A percentile compares a stretch with the other conserved stretches of the same genome.
Evolutionary conservation across 306 rosid genomes (phyloP).

Genomic region (Medicago ruthenica): DNA sequence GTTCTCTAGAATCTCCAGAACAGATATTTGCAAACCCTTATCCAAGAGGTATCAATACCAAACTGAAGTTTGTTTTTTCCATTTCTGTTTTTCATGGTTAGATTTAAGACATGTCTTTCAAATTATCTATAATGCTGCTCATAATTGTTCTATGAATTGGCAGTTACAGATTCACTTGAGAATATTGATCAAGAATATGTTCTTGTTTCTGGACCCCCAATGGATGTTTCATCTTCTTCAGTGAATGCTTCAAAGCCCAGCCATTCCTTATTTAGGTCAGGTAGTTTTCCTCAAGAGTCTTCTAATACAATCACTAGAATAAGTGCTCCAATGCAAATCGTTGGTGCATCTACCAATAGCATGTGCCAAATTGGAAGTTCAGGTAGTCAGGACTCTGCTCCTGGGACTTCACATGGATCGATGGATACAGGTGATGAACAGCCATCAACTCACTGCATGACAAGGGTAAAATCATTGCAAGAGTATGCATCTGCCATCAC

Average conservation of each 20-base stretch:
- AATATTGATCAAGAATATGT: conserved; percentile 97
- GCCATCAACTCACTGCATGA: conserved; percentile 82
- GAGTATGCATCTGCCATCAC: conserved; percentile 79
- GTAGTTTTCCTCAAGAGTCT: conserved; percentile 60
- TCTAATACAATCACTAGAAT: conserved; percentile 49
- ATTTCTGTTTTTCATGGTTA: conserved; percentile 33
- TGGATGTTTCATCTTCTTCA: conserved; percentile 73
- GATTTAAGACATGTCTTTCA: conserved; percentile 35
- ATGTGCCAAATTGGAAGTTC: conserved; percentile 73
- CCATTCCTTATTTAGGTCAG: conserved; percentile 62
- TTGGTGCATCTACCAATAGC: conserved; percentile 58
- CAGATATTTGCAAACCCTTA: conserved; percentile 51
- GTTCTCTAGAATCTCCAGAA: conserved; percentile 53
- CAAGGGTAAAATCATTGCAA: conserved; percentile 82
- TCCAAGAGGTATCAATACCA: conserved; percentile 61
- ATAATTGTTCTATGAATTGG: conserved; percentile 46
- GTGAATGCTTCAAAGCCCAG: conserved; percentile 65
- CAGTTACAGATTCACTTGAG: conserved; percentile 78
- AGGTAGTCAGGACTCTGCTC: conserved; percentile 91
- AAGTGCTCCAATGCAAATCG: conserved; percentile 87
- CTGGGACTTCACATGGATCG: conserved; percentile 86
- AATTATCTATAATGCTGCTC: conserved; percentile 16
- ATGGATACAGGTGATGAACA: conserved; percentile 81
- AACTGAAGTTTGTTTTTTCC: conserved; percentile 32
- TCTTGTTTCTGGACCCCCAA: conserved; percentile 84